These are phyloP conservation scores for Digitaria exilis DNA, from an alignment of 202 grass and related monocot species.

Conservation along the genomic window DNA sequence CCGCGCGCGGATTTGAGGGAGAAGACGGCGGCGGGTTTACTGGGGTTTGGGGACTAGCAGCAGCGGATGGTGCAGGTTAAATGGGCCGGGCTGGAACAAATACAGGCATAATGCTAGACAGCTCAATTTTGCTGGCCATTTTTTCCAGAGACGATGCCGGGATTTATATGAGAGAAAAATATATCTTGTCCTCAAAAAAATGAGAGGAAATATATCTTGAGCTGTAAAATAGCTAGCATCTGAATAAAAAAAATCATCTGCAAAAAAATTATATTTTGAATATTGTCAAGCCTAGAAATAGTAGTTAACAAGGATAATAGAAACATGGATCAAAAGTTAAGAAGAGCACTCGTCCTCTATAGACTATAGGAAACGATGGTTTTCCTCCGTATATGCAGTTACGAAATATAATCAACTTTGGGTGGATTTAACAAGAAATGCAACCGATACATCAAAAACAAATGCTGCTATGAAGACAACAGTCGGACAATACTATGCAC, in stretches of 20 bases:
- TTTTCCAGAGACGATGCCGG: neutral
- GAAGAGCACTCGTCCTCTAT: neutral
- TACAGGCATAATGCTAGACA: neutral
- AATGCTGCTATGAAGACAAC: neutral
- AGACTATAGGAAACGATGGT: too few species aligned
- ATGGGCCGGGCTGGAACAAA: neutral
- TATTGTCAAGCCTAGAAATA: neutral
- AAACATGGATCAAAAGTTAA: neutral
- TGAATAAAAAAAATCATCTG: neutral
- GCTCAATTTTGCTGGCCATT: neutral
- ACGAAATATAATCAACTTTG: neutral
- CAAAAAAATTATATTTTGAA: neutral
- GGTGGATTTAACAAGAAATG: neutral
- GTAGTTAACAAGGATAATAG: neutral
- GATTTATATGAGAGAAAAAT: neutral
- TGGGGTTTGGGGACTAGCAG: conserved; percentile 34
- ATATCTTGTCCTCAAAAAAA: too few species aligned
- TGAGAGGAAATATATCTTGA: neutral
- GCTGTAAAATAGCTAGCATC: neutral
- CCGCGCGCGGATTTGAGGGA: conserved; percentile 9
- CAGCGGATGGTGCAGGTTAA: neutral
- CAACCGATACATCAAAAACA: neutral
- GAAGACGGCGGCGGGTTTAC: conserved; percentile 22
- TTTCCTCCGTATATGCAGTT: neutral
- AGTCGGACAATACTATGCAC: neutral